Conservation (phyloP, 768 basidiomycete species). For the Russula sp. region DNA sequence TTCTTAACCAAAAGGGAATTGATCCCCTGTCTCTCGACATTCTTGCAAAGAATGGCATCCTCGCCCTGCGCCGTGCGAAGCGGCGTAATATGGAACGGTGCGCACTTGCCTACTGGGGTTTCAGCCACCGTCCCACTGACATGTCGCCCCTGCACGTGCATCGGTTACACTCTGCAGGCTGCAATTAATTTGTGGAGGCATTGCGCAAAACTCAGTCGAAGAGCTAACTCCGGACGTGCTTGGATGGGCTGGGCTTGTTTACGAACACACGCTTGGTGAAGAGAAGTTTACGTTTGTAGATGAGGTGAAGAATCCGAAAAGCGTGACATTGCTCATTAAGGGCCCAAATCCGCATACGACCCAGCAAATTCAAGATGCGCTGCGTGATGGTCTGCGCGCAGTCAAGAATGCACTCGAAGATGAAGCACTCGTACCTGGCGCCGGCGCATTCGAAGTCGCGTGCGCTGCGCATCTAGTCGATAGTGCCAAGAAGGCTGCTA, state of each 20-base stretch:
- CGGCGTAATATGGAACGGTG: constrained; percentile 98
- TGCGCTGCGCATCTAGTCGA: constrained; percentile 82
- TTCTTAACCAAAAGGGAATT: constrained; percentile 99
- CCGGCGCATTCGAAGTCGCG: constrained; percentile 94
- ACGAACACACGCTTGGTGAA: constrained; percentile 98
- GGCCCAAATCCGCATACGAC: constrained; percentile 96
- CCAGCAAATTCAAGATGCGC: constrained; percentile 95
- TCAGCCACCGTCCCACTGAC: constrained; percentile 15
- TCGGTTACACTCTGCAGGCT: constrained; percentile 48
- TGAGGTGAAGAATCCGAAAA: constrained; percentile 92
- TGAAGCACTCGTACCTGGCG: constrained; percentile 85
- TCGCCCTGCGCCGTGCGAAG: constrained; percentile 93
- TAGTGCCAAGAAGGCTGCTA: constrained; percentile 77
- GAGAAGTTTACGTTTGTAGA: constrained; percentile 98
- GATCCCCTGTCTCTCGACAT: constrained; percentile 96
- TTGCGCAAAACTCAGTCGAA: constrained; percentile 97
- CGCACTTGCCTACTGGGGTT: constrained; percentile 29
- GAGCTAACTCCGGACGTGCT: constrained; percentile 88
- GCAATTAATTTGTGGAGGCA: constrained; percentile 91
- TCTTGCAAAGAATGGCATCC: constrained; percentile 92
- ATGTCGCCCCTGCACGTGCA: not conserved
- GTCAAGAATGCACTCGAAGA: constrained; percentile 98
- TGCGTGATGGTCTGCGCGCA: constrained; percentile 92
- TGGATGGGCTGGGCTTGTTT: constrained; percentile 97
- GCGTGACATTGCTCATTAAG: constrained; percentile 94